phyloP scores from a whole-genome alignment of 495 filamentous ascomycete genomes.

The Gamarada debralockiae region DNA sequence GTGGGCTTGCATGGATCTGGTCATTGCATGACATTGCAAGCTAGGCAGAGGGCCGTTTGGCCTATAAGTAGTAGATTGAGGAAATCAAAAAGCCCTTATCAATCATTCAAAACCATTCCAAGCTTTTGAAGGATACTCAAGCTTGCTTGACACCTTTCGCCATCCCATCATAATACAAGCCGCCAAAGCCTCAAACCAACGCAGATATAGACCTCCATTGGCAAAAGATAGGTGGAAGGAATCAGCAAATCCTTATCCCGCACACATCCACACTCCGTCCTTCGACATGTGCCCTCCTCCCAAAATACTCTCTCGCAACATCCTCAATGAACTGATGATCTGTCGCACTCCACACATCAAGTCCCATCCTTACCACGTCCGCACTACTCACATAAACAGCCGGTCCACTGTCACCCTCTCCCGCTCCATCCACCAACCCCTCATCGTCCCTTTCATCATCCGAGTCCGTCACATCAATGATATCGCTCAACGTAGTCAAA shows the following conservation, averaged over 20 bases:
- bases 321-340: conserved; percentile 73
- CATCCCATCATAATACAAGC: not conserved
- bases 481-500: conserved; percentile 63
- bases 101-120: not conserved
- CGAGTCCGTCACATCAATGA: conserved; percentile 51
- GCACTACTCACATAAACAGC: conserved; percentile 59
- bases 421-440: conserved; percentile 16
- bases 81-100: not conserved
- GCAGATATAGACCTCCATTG: not conserved
- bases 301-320: conserved; percentile 67
- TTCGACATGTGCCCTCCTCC: conserved; percentile 61
- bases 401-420: conserved; percentile 31
- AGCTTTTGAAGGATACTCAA: not conserved
- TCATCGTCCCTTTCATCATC: conserved; percentile 36
- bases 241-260: conserved; percentile 71
- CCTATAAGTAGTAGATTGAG: too few relatives aligned
- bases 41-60: too few relatives aligned
- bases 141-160: not conserved
- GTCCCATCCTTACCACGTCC: conserved; percentile 74
- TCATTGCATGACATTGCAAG: not conserved
- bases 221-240: too few relatives aligned
- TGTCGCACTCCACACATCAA: conserved; percentile 79
- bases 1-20: not conserved
- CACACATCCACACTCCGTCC: conserved; percentile 67
- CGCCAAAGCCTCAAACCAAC: too few relatives aligned